phyloP scores from a whole-genome alignment of 116 monocot species.

The Cymodocea nodosa region DNA sequence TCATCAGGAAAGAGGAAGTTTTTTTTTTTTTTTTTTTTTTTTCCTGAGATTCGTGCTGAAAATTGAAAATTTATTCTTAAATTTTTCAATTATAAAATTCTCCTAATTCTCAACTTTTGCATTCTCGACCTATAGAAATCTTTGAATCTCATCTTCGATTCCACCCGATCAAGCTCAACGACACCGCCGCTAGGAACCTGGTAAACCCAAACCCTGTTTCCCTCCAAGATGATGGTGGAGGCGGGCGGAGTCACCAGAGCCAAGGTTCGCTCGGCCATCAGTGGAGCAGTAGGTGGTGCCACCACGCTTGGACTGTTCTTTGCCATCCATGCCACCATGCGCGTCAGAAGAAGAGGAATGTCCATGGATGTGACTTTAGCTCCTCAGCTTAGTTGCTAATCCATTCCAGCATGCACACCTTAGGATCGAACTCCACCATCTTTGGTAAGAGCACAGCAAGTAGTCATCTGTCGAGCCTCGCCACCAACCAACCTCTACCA shows the following conservation, averaged over 20 bases:
- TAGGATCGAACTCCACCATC: constrained; percentile 30
- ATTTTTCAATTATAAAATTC: no score
- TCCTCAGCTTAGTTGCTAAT: constrained; percentile 37
- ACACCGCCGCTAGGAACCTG: constrained; percentile 35
- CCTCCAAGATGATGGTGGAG: constrained; percentile 32
- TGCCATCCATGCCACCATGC: constrained; percentile 21
- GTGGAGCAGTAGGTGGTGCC: constrained; percentile 21
- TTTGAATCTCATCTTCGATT: no score
- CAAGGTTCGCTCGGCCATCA: constrained; percentile 13
- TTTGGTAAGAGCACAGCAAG: constrained; percentile 32
- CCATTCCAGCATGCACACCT: constrained; percentile 27
- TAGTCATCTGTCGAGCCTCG: constrained; percentile 28
- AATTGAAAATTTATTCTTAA: no score
- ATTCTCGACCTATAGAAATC: no score
- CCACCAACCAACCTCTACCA: no score
- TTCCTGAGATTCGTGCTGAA: no score
- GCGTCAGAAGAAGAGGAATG: constrained; percentile 19
- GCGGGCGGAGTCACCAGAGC: constrained; percentile 3
- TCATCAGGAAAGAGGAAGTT: no score
- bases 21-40: no score
- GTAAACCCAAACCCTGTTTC: constrained; percentile 55
- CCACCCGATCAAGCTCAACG: constrained; percentile 61
- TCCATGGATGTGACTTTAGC: neutral
- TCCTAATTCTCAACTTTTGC: no score
- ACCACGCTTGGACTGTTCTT: constrained; percentile 18